Evolutionary conservation across 1,139 yeast genomes (phyloP).

Genomic region (Yamadazyma triangularis): DNA sequence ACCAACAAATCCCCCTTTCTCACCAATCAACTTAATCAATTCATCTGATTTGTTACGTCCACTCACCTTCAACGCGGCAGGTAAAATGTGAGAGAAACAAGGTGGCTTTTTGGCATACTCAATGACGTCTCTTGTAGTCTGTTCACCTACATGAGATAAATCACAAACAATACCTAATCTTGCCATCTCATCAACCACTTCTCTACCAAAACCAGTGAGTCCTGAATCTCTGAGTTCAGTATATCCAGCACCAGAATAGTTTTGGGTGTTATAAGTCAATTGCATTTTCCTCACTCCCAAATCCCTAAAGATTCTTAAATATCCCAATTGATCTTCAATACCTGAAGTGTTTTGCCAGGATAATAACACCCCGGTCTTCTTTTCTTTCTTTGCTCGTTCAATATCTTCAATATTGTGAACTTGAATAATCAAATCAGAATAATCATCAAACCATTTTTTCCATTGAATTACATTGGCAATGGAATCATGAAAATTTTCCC

Average conservation of each 20-base stretch:
- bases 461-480: constrained; percentile 11
- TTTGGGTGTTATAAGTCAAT: constrained; percentile 12
- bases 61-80: constrained; percentile 9
- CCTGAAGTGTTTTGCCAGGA: constrained; percentile 14
- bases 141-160: constrained; percentile 44
- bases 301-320: constrained; percentile 11
- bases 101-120: constrained; percentile 42
- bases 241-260: constrained; percentile 12
- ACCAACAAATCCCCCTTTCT: constrained; percentile 13
- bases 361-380: constrained; percentile 11
- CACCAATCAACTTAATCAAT: constrained; percentile 10
- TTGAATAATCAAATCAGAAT: constrained; percentile 9
- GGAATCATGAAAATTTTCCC: constrained; percentile 12
- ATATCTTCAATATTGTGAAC: constrained; percentile 11
- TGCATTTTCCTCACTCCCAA: constrained; percentile 13
- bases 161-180: constrained; percentile 53
- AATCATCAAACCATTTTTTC: constrained; percentile 13
- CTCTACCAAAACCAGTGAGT: constrained; percentile 35
- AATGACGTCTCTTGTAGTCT: constrained; percentile 45
- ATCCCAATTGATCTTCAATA: constrained; percentile 12
- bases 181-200: constrained; percentile 44
- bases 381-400: constrained; percentile 7
- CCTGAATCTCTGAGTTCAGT: constrained; percentile 41
- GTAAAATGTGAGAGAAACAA: constrained; percentile 37
- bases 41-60: constrained; percentile 12